Evolutionary conservation across 495 filamentous ascomycete genomes (phyloP).

Genomic region (Jackrogersella minutella): DNA sequence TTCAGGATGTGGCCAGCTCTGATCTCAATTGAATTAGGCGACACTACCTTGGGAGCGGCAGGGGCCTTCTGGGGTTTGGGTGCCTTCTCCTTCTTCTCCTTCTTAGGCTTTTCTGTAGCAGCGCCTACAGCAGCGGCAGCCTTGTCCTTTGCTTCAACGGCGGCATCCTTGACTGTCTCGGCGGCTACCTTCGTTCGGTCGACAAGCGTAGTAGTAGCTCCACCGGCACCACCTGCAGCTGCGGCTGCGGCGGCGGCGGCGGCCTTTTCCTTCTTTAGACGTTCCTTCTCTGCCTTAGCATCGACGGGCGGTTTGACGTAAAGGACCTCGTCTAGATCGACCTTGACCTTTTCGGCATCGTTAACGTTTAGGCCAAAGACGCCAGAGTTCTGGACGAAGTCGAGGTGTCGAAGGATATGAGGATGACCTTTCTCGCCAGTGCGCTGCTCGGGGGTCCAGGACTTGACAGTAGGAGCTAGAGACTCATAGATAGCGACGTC

Average conservation of each 20-base stretch:
- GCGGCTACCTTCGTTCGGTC: constrained; percentile 61
- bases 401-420: constrained; percentile 88
- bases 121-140: constrained; percentile 52
- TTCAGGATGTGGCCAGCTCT: constrained; percentile 97
- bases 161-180: constrained; percentile 49
- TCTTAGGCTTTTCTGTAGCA: constrained; percentile 69
- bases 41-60: constrained; percentile 72
- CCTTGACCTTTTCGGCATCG: constrained; percentile 78
- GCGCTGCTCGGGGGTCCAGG: constrained; percentile 85
- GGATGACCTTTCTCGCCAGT: constrained; percentile 91
- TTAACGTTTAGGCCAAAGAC: constrained; percentile 76
- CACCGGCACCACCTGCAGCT: constrained; percentile 48
- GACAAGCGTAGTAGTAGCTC: constrained; percentile 49
- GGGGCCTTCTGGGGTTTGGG: constrained; percentile 73
- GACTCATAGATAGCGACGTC: constrained; percentile 87
- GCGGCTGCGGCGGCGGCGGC: constrained; percentile 62
- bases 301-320: constrained; percentile 84
- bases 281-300: constrained; percentile 87
- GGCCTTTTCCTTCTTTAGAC: constrained; percentile 85
- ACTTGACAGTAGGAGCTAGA: constrained; percentile 77
- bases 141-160: constrained; percentile 50
- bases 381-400: constrained; percentile 91
- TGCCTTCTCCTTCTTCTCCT: constrained; percentile 85
- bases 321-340: constrained; percentile 81
- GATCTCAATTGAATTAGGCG: constrained; percentile 88